Evolutionary conservation across 768 basidiomycete genomes (phyloP).

Genomic region (Pisolithus microcarpus): DNA sequence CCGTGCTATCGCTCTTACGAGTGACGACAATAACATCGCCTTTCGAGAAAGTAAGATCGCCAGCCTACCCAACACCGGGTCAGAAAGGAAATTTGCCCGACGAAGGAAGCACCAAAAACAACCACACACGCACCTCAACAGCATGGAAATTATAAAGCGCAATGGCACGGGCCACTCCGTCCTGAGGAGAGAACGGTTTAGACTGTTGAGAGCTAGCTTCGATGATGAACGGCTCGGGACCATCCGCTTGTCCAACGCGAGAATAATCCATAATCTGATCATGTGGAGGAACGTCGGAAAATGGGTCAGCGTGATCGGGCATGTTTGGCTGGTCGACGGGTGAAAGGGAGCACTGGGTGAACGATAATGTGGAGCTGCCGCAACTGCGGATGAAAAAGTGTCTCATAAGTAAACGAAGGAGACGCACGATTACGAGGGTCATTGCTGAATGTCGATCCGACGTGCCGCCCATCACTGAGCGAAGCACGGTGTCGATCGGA

Average conservation of each 20-base stretch:
- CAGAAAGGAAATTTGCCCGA: slow-evolving; percentile 1
- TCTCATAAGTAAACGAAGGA: slow-evolving; percentile 31
- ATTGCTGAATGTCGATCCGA: too few species aligned
- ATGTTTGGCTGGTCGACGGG: slow-evolving; percentile 9
- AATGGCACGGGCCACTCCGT: slow-evolving; percentile 66
- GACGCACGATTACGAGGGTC: slow-evolving; percentile 29
- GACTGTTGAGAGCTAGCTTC: slow-evolving; percentile 43
- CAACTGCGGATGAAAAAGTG: slow-evolving; percentile 28
- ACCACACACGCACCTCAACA: slow-evolving; percentile 45
- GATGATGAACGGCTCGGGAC: slow-evolving; percentile 28
- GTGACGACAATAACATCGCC: slow-evolving; percentile 68
- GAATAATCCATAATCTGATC: slow-evolving; percentile 14
- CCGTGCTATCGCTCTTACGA: slow-evolving; percentile 59
- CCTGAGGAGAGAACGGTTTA: slow-evolving; percentile 41
- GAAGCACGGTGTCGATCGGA: slow-evolving; percentile 18
- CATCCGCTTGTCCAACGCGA: slow-evolving; percentile 3
- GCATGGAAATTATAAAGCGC: slow-evolving; percentile 71
- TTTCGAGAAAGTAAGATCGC: slow-evolving; percentile 69
- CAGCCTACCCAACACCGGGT: slow-evolving; percentile 35
- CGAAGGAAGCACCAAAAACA: neutral
- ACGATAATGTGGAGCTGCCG: slow-evolving; percentile 26
- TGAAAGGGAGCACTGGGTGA: slow-evolving; percentile 26
- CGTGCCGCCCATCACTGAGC: slow-evolving; percentile 6
- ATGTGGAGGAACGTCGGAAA: slow-evolving; percentile 17
- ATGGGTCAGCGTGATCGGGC: slow-evolving; percentile 20